These are phyloP conservation scores for Suhomyces xylopsoci DNA, from an alignment of 805 yeast genomes.

Conservation along the genomic window DNA sequence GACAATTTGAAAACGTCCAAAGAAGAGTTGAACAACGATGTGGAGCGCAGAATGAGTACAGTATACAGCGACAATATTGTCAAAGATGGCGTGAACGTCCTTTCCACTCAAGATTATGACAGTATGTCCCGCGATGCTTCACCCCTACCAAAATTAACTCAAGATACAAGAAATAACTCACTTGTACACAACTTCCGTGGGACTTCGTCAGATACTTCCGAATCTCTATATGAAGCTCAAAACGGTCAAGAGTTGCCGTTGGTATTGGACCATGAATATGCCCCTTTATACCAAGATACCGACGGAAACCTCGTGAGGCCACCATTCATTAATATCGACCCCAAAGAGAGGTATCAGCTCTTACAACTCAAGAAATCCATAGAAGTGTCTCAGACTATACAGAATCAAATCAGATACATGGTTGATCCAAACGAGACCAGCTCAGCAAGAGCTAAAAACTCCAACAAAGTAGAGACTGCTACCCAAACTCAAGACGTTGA, in stretches of 20 bases:
- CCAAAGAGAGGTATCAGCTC: conserved; percentile 40
- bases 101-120: not conserved
- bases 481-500: conserved; percentile 39
- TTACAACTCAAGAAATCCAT: conserved; percentile 38
- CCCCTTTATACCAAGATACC: conserved; percentile 34
- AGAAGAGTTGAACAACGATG: conserved; percentile 20
- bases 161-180: not conserved
- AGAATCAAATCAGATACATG: conserved; percentile 36
- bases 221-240: not conserved
- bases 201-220: not conserved
- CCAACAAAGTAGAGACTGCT: conserved; percentile 36
- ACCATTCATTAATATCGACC: conserved; percentile 43
- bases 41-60: conserved; percentile 28
- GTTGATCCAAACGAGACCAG: conserved; percentile 39
- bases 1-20: conserved; percentile 15
- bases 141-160: conserved; percentile 1
- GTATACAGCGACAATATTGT: conserved; percentile 14
- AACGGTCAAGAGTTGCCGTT: conserved; percentile 8
- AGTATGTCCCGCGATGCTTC: conserved; percentile 4
- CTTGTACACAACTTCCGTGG: too few species aligned
- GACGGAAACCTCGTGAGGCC: conserved; percentile 41
- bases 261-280: conserved; percentile 30
- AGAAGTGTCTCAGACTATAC: conserved; percentile 33
- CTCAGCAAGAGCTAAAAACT: conserved; percentile 3
- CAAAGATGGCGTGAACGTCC: conserved; percentile 9